Evolutionary conservation across 108 stramenopile species (phyloP).

Genomic region (Schizochytrium sp.): DNA sequence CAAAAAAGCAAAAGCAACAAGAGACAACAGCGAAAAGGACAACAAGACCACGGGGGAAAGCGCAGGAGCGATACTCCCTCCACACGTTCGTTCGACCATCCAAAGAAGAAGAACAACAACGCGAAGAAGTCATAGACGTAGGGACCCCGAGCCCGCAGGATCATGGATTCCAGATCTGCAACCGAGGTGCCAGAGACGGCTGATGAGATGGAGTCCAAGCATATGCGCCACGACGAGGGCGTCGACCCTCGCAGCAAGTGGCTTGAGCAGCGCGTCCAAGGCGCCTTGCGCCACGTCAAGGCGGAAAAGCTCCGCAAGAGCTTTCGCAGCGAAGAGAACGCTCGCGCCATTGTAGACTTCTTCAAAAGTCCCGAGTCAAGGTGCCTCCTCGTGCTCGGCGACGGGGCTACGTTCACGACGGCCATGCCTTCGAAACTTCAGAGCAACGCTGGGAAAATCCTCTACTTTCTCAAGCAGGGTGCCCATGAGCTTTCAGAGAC

Average conservation of each 20-base stretch:
- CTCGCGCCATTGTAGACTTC: not conserved
- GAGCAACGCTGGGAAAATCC: not conserved
- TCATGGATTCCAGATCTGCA: not conserved
- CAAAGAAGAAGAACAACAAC: too few species aligned
- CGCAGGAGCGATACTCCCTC: too few species aligned
- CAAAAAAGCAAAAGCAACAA: too few species aligned
- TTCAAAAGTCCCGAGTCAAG: not conserved
- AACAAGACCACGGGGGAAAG: too few species aligned
- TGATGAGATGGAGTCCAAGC: not conserved
- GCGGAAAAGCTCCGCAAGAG: not conserved
- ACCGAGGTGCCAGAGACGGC: not conserved
- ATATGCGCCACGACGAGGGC: not conserved
- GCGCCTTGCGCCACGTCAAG: slow-evolving; percentile 13
- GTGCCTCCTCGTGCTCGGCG: not conserved
- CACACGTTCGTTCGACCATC: too few species aligned
- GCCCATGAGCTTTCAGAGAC: not conserved
- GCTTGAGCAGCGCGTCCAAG: not conserved
- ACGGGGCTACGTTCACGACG: not conserved
- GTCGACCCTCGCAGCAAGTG: not conserved
- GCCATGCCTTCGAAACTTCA: not conserved
- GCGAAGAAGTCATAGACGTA: too few species aligned
- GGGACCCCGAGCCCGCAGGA: too few species aligned
- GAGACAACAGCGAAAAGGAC: too few species aligned
- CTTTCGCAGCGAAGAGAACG: not conserved
- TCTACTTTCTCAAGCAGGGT: slow-evolving; percentile 19